Base-by-base conservation (phyloP, 1,284 basidiomycete genomes). In the Malassezia arunalokei region DNA sequence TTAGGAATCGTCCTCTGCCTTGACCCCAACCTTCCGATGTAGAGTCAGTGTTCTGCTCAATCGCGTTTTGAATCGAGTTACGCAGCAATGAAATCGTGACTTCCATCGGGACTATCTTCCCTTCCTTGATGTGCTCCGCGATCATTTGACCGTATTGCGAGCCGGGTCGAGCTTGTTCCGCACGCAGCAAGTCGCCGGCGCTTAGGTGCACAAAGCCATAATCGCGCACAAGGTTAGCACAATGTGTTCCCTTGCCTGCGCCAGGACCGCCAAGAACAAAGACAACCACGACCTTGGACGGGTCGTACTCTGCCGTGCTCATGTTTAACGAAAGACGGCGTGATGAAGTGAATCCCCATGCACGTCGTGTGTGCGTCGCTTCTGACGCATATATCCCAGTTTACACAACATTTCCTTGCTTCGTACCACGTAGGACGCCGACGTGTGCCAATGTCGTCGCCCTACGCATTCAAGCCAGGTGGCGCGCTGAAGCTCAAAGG, bases 261-360 rank as follows among this genome's bases (percentile, higher is more conserved):
- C 94, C 94, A 20, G 94, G 94, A 1, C 94, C 94, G 38, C 94
- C 94, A 20, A 99, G 84, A 15, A 98, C 91, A 68, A 89, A 99
- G 64, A 98, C 79, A 56, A 99, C 90, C 24, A 81, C 84, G 61
- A 95, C 83, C 60, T 89, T 83, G 47, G 75, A 74, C 40, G 77
- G 74, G 72, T 88, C 82, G 68, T 95, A 95, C 9, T 77, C 79
- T 29, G 66, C 54, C 33, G 33, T 35, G 24, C 44, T 33, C 44
- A 38, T 29, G 20, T 24, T 24, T 24, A 2, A 24, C 20, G 20
- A 24, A 24, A 24, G 20, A 24, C 20, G 20, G 20, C 20, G 20
- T 24, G 20, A 24, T 24, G 20, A 24, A 24, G 20, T 24, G 20
- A 24, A 24, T 24, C 20, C 20, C 20, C 20, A 24, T 4, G 20